Base-by-base conservation (phyloP, 1,284 basidiomycete genomes). In the Phylloboletellus chloephorus region DNA sequence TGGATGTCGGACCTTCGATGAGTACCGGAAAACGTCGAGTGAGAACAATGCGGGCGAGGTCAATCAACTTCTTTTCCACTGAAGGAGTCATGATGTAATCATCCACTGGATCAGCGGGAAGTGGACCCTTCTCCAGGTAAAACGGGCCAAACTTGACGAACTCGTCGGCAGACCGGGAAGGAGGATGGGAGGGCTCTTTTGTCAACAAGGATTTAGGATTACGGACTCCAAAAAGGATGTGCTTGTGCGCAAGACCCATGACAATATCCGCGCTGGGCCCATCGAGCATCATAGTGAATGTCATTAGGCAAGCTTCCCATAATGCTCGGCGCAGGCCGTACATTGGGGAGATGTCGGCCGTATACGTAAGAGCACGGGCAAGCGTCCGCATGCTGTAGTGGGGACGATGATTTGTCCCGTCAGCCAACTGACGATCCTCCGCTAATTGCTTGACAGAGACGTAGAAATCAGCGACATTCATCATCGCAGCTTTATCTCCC, bases 361-460 rank as follows among this genome's bases (percentile, higher is more conserved):
- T 88, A 61, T 97, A 98, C 1, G 83, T 90, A 43, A 99, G 72
- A 0, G 95, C 92, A 37, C 96, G 83, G 5, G 91, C 77, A 34
- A 99, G 75, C 0, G 96, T 98, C 30, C 96, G 85, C 85, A 98
- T 95, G 61, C 91, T 98, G 69, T 85, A 99, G 63, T 98, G 92
- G 21, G 96, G 96, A n/a, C 87, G 73, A 47, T 88, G 86, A 53
- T 98, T 97, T 17, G 91, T 82, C 2, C 95, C 95, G 58, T 99
- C 95, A 1, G 93, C 91, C 45, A 99, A 80, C 54, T 84, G 79
- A n/a, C 90, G 84, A 38, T 72, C 70, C 31, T 82, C 76, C 0
- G 88, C 79, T 13, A 96, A 69, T n/a, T 72, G 69, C 65, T 95
- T 94, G 41, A 96, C 83, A 11, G 80, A 78, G 1, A 74, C 64